Evolutionary conservation across 2,329 filamentous ascomycete species (phyloP).

Genomic region (Trichoderma sp.): DNA sequence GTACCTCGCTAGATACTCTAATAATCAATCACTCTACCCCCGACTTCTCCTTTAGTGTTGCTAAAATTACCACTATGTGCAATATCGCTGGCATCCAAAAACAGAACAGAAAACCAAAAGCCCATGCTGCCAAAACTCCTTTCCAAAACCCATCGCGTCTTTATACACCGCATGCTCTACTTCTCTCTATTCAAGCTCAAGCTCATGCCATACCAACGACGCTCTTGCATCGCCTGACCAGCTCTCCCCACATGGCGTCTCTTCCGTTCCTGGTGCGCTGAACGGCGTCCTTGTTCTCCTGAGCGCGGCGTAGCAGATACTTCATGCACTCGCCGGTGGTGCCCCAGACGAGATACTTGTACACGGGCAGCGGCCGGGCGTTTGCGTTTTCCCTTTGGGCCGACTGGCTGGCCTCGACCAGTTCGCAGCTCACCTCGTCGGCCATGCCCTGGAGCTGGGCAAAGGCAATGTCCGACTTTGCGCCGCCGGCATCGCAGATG

Average conservation of each 20-base stretch:
- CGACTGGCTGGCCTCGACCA: slow-evolving; percentile 44
- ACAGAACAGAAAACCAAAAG: not conserved
- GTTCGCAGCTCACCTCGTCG: slow-evolving; percentile 78
- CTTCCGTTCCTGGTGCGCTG: slow-evolving; percentile 62
- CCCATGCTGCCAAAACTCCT: not conserved
- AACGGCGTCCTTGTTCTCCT: slow-evolving; percentile 75
- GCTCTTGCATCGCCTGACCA: slow-evolving; percentile 56
- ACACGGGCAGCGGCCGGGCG: slow-evolving; percentile 55
- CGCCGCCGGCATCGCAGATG: slow-evolving; percentile 49
- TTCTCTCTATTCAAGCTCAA: not conserved
- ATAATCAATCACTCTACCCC: not conserved
- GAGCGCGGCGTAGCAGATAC: slow-evolving; percentile 63
- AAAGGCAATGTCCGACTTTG: slow-evolving; percentile 45
- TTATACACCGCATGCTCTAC: not conserved
- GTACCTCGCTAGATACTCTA: not conserved
- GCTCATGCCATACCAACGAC: slow-evolving; percentile 42
- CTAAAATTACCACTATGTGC: too few relatives aligned
- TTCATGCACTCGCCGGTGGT: slow-evolving; percentile 81
- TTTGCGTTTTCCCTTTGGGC: slow-evolving; percentile 33
- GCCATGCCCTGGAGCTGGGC: slow-evolving; percentile 93
- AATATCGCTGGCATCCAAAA: slow-evolving; percentile 3
- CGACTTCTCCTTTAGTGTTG: not conserved
- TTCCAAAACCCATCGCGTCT: not conserved
- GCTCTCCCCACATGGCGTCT: slow-evolving; percentile 63
- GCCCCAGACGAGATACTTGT: slow-evolving; percentile 72